Conservation (phyloP, 2,329 filamentous ascomycete species). For the Epichloe elymi region DNA sequence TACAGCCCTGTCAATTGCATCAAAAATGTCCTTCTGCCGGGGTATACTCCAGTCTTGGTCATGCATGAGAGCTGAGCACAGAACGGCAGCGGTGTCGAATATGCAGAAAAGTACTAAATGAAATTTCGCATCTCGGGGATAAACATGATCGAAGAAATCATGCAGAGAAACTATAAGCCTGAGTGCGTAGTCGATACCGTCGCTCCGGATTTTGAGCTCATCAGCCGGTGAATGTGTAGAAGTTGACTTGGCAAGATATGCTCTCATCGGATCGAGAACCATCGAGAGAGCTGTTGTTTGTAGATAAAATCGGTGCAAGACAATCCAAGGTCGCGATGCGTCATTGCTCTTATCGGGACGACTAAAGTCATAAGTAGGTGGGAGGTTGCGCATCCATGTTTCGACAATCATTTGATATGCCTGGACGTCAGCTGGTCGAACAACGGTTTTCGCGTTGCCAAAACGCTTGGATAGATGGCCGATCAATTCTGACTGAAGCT, state of each 20-base stretch:
- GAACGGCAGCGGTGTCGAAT: slow-evolving; percentile 36
- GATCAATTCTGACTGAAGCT: slow-evolving; percentile 23
- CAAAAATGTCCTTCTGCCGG: slow-evolving; percentile 25
- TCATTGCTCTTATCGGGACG: slow-evolving; percentile 30
- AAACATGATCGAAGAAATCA: slow-evolving; percentile 29
- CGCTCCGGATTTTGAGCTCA: slow-evolving; percentile 25
- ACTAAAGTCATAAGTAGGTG: slow-evolving; percentile 24
- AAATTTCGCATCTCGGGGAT: slow-evolving; percentile 33
- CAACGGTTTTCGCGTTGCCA: slow-evolving; percentile 16
- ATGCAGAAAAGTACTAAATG: slow-evolving; percentile 36
- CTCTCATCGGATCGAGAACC: slow-evolving; percentile 31
- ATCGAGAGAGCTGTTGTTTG: slow-evolving; percentile 31
- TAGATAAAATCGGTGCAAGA: slow-evolving; percentile 32
- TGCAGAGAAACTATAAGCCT: slow-evolving; percentile 27
- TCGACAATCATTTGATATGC: slow-evolving; percentile 23
- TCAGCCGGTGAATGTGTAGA: slow-evolving; percentile 12
- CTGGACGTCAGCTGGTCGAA: slow-evolving; percentile 16
- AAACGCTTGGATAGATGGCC: slow-evolving; percentile 18
- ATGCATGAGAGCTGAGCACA: slow-evolving; percentile 38
- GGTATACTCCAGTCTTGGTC: slow-evolving; percentile 29
- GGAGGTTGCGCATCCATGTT: slow-evolving; percentile 29
- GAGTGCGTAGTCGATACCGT: slow-evolving; percentile 30
- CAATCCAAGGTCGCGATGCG: slow-evolving; percentile 25
- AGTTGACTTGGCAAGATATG: slow-evolving; percentile 28
- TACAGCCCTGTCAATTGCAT: slow-evolving; percentile 24